Conservation (phyloP, 352 stramenopile genomes). For the Globisporangium paroecandrum region DNA sequence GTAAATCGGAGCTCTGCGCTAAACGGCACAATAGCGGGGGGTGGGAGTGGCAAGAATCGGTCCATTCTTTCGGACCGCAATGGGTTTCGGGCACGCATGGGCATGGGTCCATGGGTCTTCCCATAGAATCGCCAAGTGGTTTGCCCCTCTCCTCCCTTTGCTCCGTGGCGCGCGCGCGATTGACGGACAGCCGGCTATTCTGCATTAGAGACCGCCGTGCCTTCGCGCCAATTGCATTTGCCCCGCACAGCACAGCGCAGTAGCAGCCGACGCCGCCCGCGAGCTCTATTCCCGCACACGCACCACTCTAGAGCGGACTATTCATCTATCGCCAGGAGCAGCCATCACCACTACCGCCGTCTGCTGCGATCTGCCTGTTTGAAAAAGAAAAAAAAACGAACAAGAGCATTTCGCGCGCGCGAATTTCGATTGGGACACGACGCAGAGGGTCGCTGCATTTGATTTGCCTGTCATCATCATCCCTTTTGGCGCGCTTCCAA, state of each 20-base stretch:
- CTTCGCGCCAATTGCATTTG: neutral
- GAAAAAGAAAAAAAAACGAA: neutral
- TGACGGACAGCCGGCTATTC: constrained; percentile 5
- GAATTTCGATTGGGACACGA: constrained; percentile 7
- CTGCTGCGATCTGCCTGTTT: neutral
- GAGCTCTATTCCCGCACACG: neutral
- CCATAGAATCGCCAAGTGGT: constrained; percentile 5
- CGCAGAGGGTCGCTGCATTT: neutral
- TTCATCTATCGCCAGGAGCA: neutral
- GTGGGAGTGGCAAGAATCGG: constrained; percentile 8
- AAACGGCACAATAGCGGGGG: constrained; percentile 15
- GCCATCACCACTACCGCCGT: neutral
- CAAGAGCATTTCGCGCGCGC: neutral
- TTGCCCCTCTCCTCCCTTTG: neutral
- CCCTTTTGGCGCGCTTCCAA: constrained; percentile 14
- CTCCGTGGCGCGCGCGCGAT: constrained; percentile 2
- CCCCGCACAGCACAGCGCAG: neutral
- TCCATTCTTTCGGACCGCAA: neutral
- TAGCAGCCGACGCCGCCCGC: neutral
- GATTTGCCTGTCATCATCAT: neutral
- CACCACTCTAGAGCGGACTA: neutral
- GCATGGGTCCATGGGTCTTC: constrained; percentile 5
- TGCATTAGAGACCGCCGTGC: constrained; percentile 5
- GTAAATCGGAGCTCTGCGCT: neutral
- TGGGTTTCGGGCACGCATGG: constrained; percentile 4